Evolutionary conservation across 352 stramenopile species (phyloP).

Genomic region (Phytopythium montanum): DNA sequence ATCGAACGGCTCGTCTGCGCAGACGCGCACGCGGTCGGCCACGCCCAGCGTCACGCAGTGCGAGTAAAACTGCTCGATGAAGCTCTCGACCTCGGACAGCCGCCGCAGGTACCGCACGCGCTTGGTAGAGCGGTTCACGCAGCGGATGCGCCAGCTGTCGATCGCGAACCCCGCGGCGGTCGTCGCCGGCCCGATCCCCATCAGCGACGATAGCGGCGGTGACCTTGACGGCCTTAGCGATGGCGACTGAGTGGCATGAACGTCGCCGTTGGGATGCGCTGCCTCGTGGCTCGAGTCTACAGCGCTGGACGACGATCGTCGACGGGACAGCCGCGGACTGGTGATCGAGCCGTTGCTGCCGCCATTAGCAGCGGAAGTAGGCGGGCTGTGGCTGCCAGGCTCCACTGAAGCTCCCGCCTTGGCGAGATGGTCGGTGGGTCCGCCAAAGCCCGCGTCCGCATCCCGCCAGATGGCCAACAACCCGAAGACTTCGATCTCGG

Average conservation of each 20-base stretch:
- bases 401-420: background rate
- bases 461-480: slow-evolving; percentile 70
- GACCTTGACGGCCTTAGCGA: slow-evolving; percentile 11
- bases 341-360: slow-evolving; percentile 11
- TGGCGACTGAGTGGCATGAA: background rate
- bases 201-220: background rate
- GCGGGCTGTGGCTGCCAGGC: background rate
- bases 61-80: slow-evolving; percentile 64
- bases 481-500: slow-evolving; percentile 75
- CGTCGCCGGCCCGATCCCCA: slow-evolving; percentile 2
- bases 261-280: background rate
- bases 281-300: slow-evolving; percentile 4
- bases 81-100: slow-evolving; percentile 53
- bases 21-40: slow-evolving; percentile 63
- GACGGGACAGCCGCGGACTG: slow-evolving; percentile 10
- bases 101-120: slow-evolving; percentile 52
- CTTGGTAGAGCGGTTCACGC: slow-evolving; percentile 47
- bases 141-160: slow-evolving; percentile 72
- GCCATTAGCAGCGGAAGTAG: background rate
- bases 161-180: slow-evolving; percentile 27
- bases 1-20: slow-evolving; percentile 64
- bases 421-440: slow-evolving; percentile 37
- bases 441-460: slow-evolving; percentile 49
- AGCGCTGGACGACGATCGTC: slow-evolving; percentile 17
- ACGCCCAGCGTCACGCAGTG: slow-evolving; percentile 55